These are phyloP conservation scores for Botrytis aclada DNA, from an alignment of 2,329 filamentous ascomycete genomes.

Conservation along the genomic window DNA sequence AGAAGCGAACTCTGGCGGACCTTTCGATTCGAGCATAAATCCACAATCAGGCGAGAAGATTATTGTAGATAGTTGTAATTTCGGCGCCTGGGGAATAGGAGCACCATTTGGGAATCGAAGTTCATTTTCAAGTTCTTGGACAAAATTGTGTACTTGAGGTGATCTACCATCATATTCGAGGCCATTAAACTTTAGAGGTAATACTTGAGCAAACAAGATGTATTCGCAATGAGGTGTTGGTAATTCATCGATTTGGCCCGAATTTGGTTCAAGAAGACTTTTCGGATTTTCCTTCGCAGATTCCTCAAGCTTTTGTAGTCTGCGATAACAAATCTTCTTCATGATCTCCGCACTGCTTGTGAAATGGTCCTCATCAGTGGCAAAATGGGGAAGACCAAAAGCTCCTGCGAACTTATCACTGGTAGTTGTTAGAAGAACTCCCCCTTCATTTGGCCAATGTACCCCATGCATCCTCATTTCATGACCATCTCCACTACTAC, in stretches of 20 bases:
- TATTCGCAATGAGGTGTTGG: slow-evolving; percentile 81
- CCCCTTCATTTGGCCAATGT: slow-evolving; percentile 79
- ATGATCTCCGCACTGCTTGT: slow-evolving; percentile 61
- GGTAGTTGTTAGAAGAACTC: slow-evolving; percentile 78
- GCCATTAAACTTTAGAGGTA: slow-evolving; percentile 37
- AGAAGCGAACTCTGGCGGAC: slow-evolving; percentile 54
- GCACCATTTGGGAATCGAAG: slow-evolving; percentile 59
- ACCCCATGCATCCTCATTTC: slow-evolving; percentile 78
- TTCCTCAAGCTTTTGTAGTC: slow-evolving; percentile 63
- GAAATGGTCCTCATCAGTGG: slow-evolving; percentile 56
- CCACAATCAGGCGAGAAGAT: slow-evolving; percentile 67
- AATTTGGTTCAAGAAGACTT: slow-evolving; percentile 74
- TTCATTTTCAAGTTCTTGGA: slow-evolving; percentile 59
- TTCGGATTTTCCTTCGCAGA: slow-evolving; percentile 53
- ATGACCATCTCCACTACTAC: slow-evolving; percentile 69
- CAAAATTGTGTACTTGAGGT: slow-evolving; percentile 39
- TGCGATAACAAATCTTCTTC: slow-evolving; percentile 66
- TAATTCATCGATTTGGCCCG: slow-evolving; percentile 58
- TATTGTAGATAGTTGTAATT: slow-evolving; percentile 59
- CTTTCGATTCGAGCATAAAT: slow-evolving; percentile 63
- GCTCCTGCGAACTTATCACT: slow-evolving; percentile 94
- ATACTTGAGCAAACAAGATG: slow-evolving; percentile 78
- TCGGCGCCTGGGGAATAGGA: slow-evolving; percentile 51
- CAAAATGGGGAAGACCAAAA: slow-evolving; percentile 82
- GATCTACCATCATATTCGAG: slow-evolving; percentile 35